Evolutionary conservation across 2,329 filamentous ascomycete species (phyloP), one percentile per base, ranked within the genome.

Genomic region (Talaromyces piceae): DNA sequence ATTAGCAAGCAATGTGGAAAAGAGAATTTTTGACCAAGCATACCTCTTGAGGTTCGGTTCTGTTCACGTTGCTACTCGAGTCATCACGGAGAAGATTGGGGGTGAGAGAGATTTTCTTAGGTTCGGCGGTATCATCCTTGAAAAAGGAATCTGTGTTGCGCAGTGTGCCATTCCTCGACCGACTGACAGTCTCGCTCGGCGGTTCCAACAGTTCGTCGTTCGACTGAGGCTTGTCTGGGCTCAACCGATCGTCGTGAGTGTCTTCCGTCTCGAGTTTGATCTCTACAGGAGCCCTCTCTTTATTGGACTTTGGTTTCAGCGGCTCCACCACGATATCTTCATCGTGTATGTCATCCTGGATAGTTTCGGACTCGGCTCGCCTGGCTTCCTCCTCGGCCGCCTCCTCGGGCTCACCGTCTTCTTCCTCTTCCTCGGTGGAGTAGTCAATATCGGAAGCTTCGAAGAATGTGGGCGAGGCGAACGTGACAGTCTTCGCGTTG

Each of bases 91-190:
- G 74, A 49, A 98, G 73, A 59, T 95, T 95, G 1, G 93, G 93
- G 3, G 93, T 98, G 41, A 98, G 79, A 0, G 91, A 95, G 59
- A 98, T 97, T 73, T 97, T 97, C 69, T 94, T 90, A 2, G 93
- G 96, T 69, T 97, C 93, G 31, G 89, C 86, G 27, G 82, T 89
- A 63, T 98, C 91, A 63, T 97, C 93, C 68, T 90, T 95, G 77
- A 96, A 96, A 76, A 97, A 96, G 1, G 91, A 95, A 69, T 97
- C 91, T 4, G 89, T 91, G 65, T 94, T 94, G 57, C 91, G 82
- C 41, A 95, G 80, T 20, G 87, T 91, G 39, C 90, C 90, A 60
- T 95, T 94, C 57, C 86, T 82, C 30, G 88, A 90, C 64, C 85
- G 67, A 63, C 64, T 72, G 59, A 67, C 60, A 20, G 58, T 61